Evolutionary conservation across 257 asterid genomes (phyloP).

Genomic region (Cynanchum wilfordii): DNA sequence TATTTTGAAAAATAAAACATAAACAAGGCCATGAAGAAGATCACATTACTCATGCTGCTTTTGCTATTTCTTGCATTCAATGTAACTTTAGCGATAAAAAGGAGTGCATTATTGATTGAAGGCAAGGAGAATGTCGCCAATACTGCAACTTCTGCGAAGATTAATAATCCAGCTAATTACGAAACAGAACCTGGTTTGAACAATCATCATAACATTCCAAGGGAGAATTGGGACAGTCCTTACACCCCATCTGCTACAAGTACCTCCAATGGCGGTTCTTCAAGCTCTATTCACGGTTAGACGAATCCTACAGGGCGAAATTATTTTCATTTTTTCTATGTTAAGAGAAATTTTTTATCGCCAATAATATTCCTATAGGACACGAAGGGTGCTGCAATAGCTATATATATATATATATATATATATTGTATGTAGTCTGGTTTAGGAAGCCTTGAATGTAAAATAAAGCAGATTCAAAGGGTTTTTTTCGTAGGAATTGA

Average conservation of each 20-base stretch:
- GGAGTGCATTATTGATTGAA: conserved; percentile 10
- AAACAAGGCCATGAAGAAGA: conserved; percentile 11
- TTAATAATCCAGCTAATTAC: conserved; percentile 2
- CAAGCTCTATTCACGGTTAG: not conserved
- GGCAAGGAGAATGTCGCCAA: no score
- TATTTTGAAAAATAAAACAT: no score
- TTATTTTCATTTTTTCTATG: not conserved
- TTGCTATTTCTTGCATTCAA: conserved; percentile 10
- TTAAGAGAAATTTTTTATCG: not conserved
- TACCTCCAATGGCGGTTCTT: not conserved
- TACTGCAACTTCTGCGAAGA: not conserved
- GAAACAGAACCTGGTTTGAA: conserved; percentile 17
- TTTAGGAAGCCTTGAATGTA: not conserved
- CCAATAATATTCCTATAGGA: not conserved
- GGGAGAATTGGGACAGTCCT: conserved; percentile 38
- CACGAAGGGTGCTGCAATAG: not conserved
- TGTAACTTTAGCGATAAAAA: conserved; percentile 7
- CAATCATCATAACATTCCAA: conserved; percentile 46
- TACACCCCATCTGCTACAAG: conserved; percentile 19
- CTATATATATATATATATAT: not conserved
- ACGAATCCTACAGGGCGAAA: not conserved
- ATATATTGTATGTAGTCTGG: not conserved
- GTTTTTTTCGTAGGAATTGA: not conserved
- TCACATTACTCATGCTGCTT: not conserved
- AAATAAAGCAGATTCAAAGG: not conserved